These are phyloP conservation scores for Sutorius australiensis DNA, from an alignment of 768 basidiomycete species.

Conservation along the genomic window DNA sequence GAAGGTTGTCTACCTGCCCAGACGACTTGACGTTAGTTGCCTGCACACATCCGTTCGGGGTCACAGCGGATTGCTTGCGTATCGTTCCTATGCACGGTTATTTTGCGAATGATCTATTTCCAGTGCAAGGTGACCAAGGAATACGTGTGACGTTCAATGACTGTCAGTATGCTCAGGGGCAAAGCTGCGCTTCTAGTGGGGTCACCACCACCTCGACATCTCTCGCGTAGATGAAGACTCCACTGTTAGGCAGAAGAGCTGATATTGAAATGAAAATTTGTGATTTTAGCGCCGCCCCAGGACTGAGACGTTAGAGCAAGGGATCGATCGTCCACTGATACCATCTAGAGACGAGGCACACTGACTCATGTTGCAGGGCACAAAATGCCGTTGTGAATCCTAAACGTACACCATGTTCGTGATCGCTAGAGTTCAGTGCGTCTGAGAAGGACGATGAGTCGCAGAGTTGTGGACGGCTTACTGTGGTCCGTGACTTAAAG, in stretches of 20 bases:
- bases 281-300: neutral
- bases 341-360: neutral
- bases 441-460: neutral
- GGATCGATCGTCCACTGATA: neutral
- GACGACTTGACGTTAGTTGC: no score
- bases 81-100: neutral
- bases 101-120: neutral
- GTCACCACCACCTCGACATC: neutral
- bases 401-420: conserved; percentile 39
- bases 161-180: no score
- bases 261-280: neutral
- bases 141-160: neutral
- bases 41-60: neutral
- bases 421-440: conserved; percentile 30
- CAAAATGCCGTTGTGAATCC: conserved; percentile 33
- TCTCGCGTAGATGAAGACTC: neutral
- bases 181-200: neutral
- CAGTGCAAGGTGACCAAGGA: neutral
- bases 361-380: conserved; percentile 7
- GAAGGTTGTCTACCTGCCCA: neutral
- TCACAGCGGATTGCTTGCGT: neutral
- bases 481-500: conserved; percentile 41
- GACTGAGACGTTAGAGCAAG: neutral
- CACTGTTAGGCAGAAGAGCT: neutral
- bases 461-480: conserved; percentile 14